Conservation (phyloP, 805 yeast genomes). For the Suhomyces sp. region DNA sequence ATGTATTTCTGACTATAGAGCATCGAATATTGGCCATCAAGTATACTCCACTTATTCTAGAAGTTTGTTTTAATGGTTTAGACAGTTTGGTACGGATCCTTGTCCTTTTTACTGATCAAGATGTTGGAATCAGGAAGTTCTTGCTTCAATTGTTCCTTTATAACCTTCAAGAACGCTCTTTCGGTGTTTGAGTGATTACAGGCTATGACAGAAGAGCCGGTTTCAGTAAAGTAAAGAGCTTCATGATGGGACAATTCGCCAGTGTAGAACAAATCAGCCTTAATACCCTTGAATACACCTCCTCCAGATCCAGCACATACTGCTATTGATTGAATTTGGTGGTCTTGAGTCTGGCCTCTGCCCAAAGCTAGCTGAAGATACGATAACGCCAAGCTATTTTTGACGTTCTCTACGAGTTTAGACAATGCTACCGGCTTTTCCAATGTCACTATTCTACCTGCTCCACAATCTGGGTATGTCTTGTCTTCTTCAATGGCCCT, state of each 20-base stretch:
- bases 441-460: slow-evolving; percentile 70
- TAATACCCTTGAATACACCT: slow-evolving; percentile 59
- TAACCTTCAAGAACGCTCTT: slow-evolving; percentile 66
- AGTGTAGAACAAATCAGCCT: slow-evolving; percentile 73
- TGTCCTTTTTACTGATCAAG: slow-evolving; percentile 53
- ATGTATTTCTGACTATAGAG: too few species aligned
- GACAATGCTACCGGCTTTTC: slow-evolving; percentile 40
- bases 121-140: slow-evolving; percentile 47
- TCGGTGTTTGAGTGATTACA: slow-evolving; percentile 94
- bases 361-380: slow-evolving; percentile 61
- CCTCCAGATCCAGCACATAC: slow-evolving; percentile 96
- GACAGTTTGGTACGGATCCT: slow-evolving; percentile 53
- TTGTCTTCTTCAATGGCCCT: slow-evolving; percentile 46
- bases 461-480: slow-evolving; percentile 60
- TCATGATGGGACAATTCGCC: slow-evolving; percentile 97
- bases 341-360: slow-evolving; percentile 21
- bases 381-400: slow-evolving; percentile 48
- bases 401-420: slow-evolving; percentile 50
- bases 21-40: too few species aligned
- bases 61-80: too few species aligned
- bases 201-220: slow-evolving; percentile 66
- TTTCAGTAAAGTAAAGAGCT: slow-evolving; percentile 65
- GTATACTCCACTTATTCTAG: too few species aligned
- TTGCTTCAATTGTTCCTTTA: slow-evolving; percentile 47
- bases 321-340: slow-evolving; percentile 57